Percentiles rank a stretch among this genome's conserved stretches.
These are phyloP conservation scores for Rhizopus microsporus DNA, from an alignment of 371 early-diverging fungal species.

Conservation along the genomic window DNA sequence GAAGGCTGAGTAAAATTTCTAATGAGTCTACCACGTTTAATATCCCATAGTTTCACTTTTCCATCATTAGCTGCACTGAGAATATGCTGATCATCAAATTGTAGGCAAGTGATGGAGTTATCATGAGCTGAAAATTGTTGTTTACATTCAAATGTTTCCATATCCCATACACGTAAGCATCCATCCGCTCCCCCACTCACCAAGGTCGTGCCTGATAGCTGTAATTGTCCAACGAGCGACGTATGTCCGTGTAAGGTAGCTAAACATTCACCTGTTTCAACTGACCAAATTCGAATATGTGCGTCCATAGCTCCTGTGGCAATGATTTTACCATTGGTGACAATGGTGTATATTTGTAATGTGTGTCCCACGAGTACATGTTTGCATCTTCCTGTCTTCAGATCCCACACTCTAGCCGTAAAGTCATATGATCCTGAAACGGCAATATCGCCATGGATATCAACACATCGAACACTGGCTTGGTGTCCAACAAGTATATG, in stretches of 20 bases:
- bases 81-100: constrained; percentile 79
- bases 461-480: constrained; percentile 82
- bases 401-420: constrained; percentile 87
- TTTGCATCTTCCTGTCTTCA: constrained; percentile 67
- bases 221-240: constrained; percentile 83
- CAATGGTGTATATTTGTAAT: constrained; percentile 68
- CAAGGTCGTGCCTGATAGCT: constrained; percentile 67
- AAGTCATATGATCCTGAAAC: constrained; percentile 91
- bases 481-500: constrained; percentile 74
- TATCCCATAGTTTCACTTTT: constrained; percentile 85
- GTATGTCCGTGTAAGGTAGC: constrained; percentile 77
- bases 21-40: constrained; percentile 68
- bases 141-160: constrained; percentile 64
- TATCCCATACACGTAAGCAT: constrained; percentile 85
- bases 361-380: constrained; percentile 70
- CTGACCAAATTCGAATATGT: constrained; percentile 72
- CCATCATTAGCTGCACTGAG: constrained; percentile 88
- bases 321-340: constrained; percentile 64
- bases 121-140: constrained; percentile 76
- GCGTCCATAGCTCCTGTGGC: constrained; percentile 79
- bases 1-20: constrained; percentile 65
- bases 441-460: constrained; percentile 70
- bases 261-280: constrained; percentile 57
- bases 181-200: constrained; percentile 90
- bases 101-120: constrained; percentile 85